A percentile compares a stretch with the other conserved stretches of the same genome.
These are phyloP conservation scores for Diaporthe sp. DNA, from an alignment of 2,329 filamentous ascomycete genomes.

Conservation along the genomic window DNA sequence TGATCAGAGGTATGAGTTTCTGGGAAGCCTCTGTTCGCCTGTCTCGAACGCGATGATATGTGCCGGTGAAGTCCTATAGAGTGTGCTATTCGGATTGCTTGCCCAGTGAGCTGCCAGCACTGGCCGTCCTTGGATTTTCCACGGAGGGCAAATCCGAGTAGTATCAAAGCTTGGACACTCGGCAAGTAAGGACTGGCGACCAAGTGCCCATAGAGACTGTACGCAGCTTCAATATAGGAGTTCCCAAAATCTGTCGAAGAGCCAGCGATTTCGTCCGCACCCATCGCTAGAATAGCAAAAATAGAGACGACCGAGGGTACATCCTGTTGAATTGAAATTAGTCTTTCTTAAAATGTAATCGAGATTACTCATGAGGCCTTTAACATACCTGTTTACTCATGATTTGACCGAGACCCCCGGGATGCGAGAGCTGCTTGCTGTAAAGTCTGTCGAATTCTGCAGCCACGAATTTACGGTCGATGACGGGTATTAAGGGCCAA, in stretches of 20 bases:
- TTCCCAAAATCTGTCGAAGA: slow-evolving; percentile 1
- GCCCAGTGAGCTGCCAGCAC: slow-evolving; percentile 45
- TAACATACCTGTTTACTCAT: slow-evolving; percentile 7
- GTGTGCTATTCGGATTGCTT: slow-evolving; percentile 44
- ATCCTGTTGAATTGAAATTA: neutral
- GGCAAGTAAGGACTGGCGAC: neutral
- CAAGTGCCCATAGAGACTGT: slow-evolving; percentile 8
- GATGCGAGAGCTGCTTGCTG: neutral
- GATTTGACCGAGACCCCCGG: neutral
- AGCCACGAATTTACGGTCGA: neutral
- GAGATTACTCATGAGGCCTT: neutral
- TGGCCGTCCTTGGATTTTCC: slow-evolving; percentile 43
- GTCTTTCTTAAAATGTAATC: neutral
- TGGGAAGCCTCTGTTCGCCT: neutral
- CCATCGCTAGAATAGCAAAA: slow-evolving; percentile 3
- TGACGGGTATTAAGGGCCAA: slow-evolving; percentile 3
- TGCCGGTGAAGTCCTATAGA: slow-evolving; percentile 45
- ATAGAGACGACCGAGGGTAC: neutral
- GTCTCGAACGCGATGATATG: slow-evolving; percentile 10
- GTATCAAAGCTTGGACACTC: slow-evolving; percentile 35
- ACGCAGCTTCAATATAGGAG: slow-evolving; percentile 4
- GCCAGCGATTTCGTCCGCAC: neutral
- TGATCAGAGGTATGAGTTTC: neutral
- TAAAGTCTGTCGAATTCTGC: neutral
- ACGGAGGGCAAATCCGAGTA: slow-evolving; percentile 41